Evolutionary conservation across 768 basidiomycete species (phyloP), one percentile per base, ranked within the genome.

Genomic region (Gloeopeniophorella convolvens): DNA sequence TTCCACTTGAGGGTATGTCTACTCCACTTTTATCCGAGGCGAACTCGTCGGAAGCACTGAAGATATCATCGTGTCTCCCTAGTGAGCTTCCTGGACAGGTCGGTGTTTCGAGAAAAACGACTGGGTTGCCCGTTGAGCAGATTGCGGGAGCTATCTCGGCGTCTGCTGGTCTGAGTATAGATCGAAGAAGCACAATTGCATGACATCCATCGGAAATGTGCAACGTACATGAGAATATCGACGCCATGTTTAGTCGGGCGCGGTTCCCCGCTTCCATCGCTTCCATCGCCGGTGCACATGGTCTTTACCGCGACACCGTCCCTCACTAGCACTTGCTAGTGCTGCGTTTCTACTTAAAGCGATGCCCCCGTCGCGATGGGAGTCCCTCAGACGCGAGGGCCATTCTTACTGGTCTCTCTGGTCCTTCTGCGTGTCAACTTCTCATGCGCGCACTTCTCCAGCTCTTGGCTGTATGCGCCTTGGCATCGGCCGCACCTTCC

Each of bases 401-500:
- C n/a, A 42, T n/a, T 4, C 23, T 27, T 36, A 24, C 26, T 37
- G 4, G 33, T 23, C 11, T 10, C 9, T 16, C n/a, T 15, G 41
- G 35, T 23, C 23, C 12, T 30, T 36, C 13, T 23, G 10, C 8
- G 4, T 10, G 26, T 47, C 46, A 21, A 39, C 6, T 5, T 27
- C 35, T 42, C 30, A 54, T 54, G 53, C 48, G 53, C 7, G 18
- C 15, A 18, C 13, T 28, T 16, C 24, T 39, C 23, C 16, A 10
- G 24, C 39, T 58, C 18, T 46, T 60, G 13, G 59, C 59, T 0
- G 47, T 26, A n/a, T 54, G 64, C 8, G 48, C 40, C 5, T 37
- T 48, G 50, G 63, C 59, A 5, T 53, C 54, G 13, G 54, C 59
- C 0, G n/a, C 45, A 18, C 54, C 58, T 2, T 47, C 60, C 16